phyloP scores from a whole-genome alignment of 192 early-diverging fungal genomes.

The Rhizophagus prolifer region DNA sequence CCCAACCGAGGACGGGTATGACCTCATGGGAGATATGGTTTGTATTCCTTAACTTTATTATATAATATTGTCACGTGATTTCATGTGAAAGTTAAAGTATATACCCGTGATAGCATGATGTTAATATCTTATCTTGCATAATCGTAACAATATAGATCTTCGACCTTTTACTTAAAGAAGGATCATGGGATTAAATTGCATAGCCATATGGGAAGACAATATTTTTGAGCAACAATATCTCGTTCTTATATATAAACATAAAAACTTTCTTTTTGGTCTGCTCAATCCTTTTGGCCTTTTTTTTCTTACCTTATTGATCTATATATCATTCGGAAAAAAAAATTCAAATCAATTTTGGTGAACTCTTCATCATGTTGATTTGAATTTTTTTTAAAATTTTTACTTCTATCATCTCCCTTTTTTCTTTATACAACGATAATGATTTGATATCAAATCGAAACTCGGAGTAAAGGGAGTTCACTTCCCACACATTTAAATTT shows the following conservation, averaged over 20 bases:
- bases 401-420: neutral
- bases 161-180: constrained; percentile 20
- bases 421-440: neutral
- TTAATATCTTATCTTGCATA: neutral
- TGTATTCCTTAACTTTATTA: neutral
- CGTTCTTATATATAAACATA: neutral
- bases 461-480: constrained; percentile 3
- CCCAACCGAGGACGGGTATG: constrained; percentile 22
- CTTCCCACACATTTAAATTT: neutral
- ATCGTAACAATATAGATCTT: constrained; percentile 5
- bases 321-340: neutral
- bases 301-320: neutral
- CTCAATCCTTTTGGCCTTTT: neutral
- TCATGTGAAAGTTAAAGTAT: neutral
- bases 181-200: constrained; percentile 17
- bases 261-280: neutral
- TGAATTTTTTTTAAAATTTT: neutral
- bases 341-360: neutral
- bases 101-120: neutral
- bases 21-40: constrained; percentile 27
- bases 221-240: neutral
- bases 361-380: neutral
- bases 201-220: neutral
- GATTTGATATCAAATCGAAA: constrained; percentile 9
- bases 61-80: neutral